phyloP scores from a whole-genome alignment of 2,329 filamentous ascomycete species.

The Cordyceps farinosa region DNA sequence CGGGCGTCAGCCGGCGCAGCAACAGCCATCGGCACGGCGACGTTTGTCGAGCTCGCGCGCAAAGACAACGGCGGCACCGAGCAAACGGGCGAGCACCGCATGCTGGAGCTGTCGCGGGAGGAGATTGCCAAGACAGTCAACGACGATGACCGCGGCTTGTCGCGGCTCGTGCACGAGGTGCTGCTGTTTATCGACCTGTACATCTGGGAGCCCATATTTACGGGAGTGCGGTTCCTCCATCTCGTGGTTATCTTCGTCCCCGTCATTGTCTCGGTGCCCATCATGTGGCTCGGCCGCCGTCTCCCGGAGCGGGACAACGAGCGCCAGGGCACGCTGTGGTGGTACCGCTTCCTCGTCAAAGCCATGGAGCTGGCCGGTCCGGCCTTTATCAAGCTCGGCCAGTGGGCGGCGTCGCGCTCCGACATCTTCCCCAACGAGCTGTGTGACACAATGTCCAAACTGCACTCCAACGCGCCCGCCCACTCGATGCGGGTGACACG shows the following conservation, averaged over 20 bases:
- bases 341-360: slow-evolving; percentile 84
- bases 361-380: slow-evolving; percentile 92
- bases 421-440: slow-evolving; percentile 95
- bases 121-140: slow-evolving; percentile 71
- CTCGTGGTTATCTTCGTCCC: slow-evolving; percentile 86
- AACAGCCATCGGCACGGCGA: slow-evolving; percentile 49
- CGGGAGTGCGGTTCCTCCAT: slow-evolving; percentile 82
- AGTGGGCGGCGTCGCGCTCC: slow-evolving; percentile 95
- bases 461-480: slow-evolving; percentile 91
- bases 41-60: slow-evolving; percentile 57
- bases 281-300: slow-evolving; percentile 72
- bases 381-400: slow-evolving; percentile 97
- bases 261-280: slow-evolving; percentile 75
- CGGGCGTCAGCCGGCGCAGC: slow-evolving; percentile 40
- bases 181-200: slow-evolving; percentile 67
- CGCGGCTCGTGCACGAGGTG: slow-evolving; percentile 54
- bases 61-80: slow-evolving; percentile 46
- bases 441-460: slow-evolving; percentile 87
- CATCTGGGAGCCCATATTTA: slow-evolving; percentile 82
- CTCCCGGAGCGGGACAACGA: slow-evolving; percentile 66
- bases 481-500: slow-evolving; percentile 81
- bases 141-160: slow-evolving; percentile 57
- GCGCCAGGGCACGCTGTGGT: slow-evolving; percentile 81
- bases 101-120: slow-evolving; percentile 76
- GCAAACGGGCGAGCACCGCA: slow-evolving; percentile 75